phyloP scores from a whole-genome alignment of 2,329 filamentous ascomycete genomes.

The Fonsecaea erecta region DNA sequence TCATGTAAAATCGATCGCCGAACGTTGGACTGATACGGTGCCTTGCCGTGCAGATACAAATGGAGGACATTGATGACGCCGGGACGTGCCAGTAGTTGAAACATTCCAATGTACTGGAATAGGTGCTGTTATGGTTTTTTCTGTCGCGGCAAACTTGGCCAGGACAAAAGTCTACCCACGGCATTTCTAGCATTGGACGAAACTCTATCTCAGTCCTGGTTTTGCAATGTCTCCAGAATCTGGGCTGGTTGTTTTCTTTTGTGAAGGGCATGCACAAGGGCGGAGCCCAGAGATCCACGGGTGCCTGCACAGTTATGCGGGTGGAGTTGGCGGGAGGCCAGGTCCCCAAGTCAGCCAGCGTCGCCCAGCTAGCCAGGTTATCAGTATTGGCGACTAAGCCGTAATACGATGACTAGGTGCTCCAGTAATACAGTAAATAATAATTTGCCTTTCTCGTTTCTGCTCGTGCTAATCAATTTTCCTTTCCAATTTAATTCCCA shows the following conservation, averaged over 20 bases:
- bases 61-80: not conserved
- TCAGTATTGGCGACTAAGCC: too few species aligned
- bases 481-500: not conserved
- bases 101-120: too few species aligned
- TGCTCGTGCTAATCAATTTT: slow-evolving; percentile 12
- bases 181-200: not conserved
- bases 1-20: not conserved
- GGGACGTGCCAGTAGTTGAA: not conserved
- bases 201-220: not conserved
- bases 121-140: not conserved
- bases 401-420: not conserved
- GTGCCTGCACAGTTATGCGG: not conserved
- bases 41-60: too few species aligned
- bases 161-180: not conserved
- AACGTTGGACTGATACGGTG: not conserved
- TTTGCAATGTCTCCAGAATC: not conserved
- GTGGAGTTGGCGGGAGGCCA: too few species aligned
- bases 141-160: not conserved
- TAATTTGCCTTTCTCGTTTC: not conserved
- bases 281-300: not conserved
- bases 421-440: not conserved
- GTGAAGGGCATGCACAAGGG: not conserved
- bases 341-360: too few species aligned
- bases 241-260: not conserved
- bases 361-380: too few species aligned